A percentile compares a stretch with the other conserved stretches of the same genome.
These are phyloP conservation scores for Trametes maxima DNA, from an alignment of 768 basidiomycete genomes.

Conservation along the genomic window DNA sequence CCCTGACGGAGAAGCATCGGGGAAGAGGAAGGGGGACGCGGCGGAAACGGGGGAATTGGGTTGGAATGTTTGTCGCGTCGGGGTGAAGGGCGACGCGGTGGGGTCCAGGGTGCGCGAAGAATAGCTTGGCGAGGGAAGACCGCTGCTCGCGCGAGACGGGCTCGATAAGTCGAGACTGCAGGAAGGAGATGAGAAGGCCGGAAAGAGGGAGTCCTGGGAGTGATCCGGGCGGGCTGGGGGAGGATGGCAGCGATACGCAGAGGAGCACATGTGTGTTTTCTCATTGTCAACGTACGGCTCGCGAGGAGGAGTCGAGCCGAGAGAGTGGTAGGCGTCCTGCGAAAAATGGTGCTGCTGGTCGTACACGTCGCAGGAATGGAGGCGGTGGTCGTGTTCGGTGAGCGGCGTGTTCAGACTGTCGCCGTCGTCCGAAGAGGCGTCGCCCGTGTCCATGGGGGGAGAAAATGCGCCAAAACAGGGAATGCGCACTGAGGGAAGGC, in stretches of 20 bases:
- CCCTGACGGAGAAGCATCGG: conserved; percentile 20
- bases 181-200: conserved; percentile 22
- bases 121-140: conserved; percentile 24
- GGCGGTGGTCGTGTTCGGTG: conserved; percentile 35
- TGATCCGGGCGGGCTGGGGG: conserved; percentile 19
- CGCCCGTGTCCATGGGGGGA: conserved; percentile 36
- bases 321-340: conserved; percentile 13
- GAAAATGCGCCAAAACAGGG: conserved; percentile 34
- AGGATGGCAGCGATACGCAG: conserved; percentile 9
- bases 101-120: conserved; percentile 21
- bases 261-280: conserved; percentile 10
- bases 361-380: conserved; percentile 28
- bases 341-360: conserved; percentile 24
- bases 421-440: conserved; percentile 43
- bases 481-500: conserved; percentile 5
- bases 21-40: conserved; percentile 19
- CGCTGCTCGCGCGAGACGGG: conserved; percentile 30
- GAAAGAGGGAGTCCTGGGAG: conserved; percentile 20
- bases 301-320: background rate
- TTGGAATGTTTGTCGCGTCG: conserved; percentile 25
- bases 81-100: conserved; percentile 26
- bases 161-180: conserved; percentile 28
- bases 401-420: conserved; percentile 45
- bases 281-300: conserved; percentile 4
- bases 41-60: conserved; percentile 19